Evolutionary conservation across 176 grass and related monocot genomes (phyloP).

Genomic region (Musa itinerans): DNA sequence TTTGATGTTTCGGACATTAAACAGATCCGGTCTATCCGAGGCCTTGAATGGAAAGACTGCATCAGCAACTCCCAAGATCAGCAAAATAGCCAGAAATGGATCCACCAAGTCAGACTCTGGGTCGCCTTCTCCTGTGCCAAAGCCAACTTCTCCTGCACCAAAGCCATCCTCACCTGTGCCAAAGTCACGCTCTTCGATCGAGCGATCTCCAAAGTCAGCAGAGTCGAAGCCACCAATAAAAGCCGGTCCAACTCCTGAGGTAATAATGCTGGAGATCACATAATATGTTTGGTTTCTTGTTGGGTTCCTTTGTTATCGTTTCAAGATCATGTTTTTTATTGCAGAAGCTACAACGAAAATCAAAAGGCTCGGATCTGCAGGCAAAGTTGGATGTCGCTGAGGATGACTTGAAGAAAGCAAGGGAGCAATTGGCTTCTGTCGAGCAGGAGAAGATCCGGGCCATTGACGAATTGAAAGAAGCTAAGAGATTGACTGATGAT

Average conservation of each 20-base stretch:
- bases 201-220: constrained; percentile 62
- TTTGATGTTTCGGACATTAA: constrained; percentile 18
- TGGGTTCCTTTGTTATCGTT: not conserved
- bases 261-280: constrained; percentile 23
- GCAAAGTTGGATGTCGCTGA: constrained; percentile 40
- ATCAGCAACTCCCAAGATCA: constrained; percentile 21
- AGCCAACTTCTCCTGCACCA: constrained; percentile 21
- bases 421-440: constrained; percentile 48
- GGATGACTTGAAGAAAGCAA: constrained; percentile 79
- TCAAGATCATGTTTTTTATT: constrained; percentile 3
- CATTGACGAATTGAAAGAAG: constrained; percentile 52
- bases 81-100: constrained; percentile 1
- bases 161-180: constrained; percentile 53
- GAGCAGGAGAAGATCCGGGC: constrained; percentile 63
- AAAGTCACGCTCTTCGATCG: constrained; percentile 47
- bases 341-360: constrained; percentile 48
- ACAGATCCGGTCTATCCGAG: constrained; percentile 77
- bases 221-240: constrained; percentile 67
- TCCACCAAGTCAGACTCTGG: constrained; percentile 1
- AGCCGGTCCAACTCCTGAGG: constrained; percentile 56
- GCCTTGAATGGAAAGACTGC: constrained; percentile 44
- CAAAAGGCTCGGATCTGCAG: constrained; percentile 44
- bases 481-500: constrained; percentile 52
- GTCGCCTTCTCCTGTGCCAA: constrained; percentile 2
- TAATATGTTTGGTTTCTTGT: not conserved